These are phyloP conservation scores for Russula brevipes DNA, from an alignment of 768 basidiomycete species.

Conservation along the genomic window DNA sequence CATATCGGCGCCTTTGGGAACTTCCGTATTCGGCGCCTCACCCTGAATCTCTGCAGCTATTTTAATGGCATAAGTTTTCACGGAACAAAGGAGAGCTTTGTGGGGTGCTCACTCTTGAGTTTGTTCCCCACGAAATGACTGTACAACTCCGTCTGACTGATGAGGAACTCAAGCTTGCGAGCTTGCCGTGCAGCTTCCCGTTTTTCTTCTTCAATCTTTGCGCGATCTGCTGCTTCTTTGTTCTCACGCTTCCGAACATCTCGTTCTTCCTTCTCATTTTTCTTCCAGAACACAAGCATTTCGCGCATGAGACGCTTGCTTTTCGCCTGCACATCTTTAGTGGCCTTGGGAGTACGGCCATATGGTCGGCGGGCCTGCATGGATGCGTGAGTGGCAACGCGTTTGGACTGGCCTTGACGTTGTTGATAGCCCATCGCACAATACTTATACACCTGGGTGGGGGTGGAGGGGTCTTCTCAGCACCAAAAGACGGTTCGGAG, in stretches of 20 bases:
- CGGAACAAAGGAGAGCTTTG: neutral
- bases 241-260: conserved; percentile 91
- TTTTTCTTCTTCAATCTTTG: conserved; percentile 87
- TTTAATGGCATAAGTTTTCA: conserved; percentile 24
- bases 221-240: conserved; percentile 85
- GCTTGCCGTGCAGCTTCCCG: conserved; percentile 91
- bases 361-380: conserved; percentile 76
- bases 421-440: conserved; percentile 61
- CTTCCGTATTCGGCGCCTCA: conserved; percentile 38
- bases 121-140: conserved; percentile 99
- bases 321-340: conserved; percentile 80
- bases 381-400: conserved; percentile 68
- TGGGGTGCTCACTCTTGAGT: conserved; percentile 63
- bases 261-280: conserved; percentile 94
- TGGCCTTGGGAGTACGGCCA: conserved; percentile 65
- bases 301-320: conserved; percentile 88
- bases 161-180: conserved; percentile 95
- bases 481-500: neutral
- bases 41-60: conserved; percentile 77
- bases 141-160: conserved; percentile 97
- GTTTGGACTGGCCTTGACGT: conserved; percentile 64
- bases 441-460: conserved; percentile 69
- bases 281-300: conserved; percentile 97
- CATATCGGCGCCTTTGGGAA: conserved; percentile 55
- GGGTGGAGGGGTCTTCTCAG: neutral